phyloP scores from a whole-genome alignment of 2,329 filamentous ascomycete genomes.

The Fusarium begoniae region DNA sequence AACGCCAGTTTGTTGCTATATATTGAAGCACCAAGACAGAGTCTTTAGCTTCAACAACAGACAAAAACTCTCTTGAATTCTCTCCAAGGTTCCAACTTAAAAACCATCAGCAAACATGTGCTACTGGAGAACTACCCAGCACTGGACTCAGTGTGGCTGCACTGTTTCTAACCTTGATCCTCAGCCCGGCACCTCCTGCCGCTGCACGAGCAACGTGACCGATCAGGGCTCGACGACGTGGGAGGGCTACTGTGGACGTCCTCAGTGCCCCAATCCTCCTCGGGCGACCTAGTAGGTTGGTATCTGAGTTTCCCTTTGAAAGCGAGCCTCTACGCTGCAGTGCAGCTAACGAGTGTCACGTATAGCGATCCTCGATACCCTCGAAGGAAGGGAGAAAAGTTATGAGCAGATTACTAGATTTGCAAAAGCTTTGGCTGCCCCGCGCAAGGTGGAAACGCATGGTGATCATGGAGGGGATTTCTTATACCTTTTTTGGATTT shows the following conservation, averaged over 20 bases:
- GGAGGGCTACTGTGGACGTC: conserved; percentile 46
- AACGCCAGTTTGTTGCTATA: conserved; percentile 19
- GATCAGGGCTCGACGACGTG: conserved; percentile 44
- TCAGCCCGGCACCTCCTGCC: conserved; percentile 46
- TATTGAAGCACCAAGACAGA: conserved; percentile 12
- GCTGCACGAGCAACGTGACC: conserved; percentile 34
- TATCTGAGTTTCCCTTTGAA: conserved; percentile 22
- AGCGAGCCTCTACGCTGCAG: not conserved
- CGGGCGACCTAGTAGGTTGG: conserved; percentile 39
- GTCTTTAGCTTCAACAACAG: not conserved
- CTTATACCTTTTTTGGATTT: conserved; percentile 11
- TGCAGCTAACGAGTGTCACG: conserved; percentile 16
- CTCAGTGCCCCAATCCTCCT: conserved; percentile 46
- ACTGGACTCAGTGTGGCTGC: conserved; percentile 48
- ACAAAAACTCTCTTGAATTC: not conserved
- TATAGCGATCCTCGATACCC: conserved; percentile 34
- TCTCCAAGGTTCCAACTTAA: not conserved
- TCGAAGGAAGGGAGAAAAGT: conserved; percentile 35
- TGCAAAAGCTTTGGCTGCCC: not conserved
- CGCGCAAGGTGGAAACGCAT: not conserved
- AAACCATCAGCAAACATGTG: conserved; percentile 44
- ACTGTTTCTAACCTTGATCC: conserved; percentile 27
- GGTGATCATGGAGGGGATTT: conserved; percentile 6
- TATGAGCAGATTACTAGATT: conserved; percentile 29
- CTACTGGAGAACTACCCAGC: conserved; percentile 46